A percentile compares a stretch with the other conserved stretches of the same genome.
phyloP scores from a whole-genome alignment of 331 rosid genomes.

The Rosa hybrid region DNA sequence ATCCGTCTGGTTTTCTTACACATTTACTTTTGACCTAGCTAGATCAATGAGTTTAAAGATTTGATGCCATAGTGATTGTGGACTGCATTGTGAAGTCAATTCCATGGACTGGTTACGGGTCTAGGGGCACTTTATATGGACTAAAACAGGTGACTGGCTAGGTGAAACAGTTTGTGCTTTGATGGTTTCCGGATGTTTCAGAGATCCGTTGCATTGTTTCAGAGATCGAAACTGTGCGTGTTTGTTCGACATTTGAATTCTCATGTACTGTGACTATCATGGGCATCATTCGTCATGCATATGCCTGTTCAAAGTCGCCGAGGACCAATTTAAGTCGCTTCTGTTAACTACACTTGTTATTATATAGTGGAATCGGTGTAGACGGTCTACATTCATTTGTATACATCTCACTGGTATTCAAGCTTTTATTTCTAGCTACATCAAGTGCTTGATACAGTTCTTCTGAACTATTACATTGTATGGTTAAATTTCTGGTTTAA shows the following conservation, averaged over 20 bases:
- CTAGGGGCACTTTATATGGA: background rate
- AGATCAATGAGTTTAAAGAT: background rate
- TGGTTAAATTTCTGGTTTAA: background rate
- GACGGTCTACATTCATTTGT: background rate
- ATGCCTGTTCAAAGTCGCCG: too few species aligned
- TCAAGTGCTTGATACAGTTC: background rate
- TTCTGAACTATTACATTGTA: background rate
- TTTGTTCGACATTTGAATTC: background rate
- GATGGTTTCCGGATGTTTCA: background rate
- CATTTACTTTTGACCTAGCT: background rate
- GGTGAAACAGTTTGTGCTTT: background rate
- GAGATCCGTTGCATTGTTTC: background rate
- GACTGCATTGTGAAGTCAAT: background rate
- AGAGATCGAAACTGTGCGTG: background rate
- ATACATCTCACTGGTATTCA: background rate
- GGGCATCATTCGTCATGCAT: background rate
- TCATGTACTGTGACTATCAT: background rate
- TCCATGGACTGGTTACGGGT: background rate
- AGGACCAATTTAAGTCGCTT: too few species aligned
- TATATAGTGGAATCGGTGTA: background rate
- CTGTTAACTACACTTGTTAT: background rate
- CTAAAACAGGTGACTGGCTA: background rate
- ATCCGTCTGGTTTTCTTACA: background rate
- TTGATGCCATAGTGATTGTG: background rate
- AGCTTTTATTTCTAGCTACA: background rate